Conservation (phyloP, 176 grass and related monocot genomes). For the Lolium multiflorum region DNA sequence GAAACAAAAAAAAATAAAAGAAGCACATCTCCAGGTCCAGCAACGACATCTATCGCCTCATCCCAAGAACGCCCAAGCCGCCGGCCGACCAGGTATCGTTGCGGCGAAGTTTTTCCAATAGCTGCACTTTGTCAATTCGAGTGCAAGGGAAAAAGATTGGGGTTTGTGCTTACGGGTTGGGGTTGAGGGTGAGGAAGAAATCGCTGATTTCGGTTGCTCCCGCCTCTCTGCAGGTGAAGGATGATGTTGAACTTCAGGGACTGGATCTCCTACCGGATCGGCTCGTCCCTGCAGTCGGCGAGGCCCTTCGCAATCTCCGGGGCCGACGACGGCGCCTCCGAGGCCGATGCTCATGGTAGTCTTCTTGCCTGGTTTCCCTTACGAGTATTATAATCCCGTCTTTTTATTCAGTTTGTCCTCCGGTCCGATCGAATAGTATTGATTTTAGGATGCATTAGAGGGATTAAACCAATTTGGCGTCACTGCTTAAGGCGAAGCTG, state of each 20-base stretch:
- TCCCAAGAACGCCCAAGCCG: not conserved
- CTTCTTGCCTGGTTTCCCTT: not conserved
- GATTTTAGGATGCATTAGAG: not conserved
- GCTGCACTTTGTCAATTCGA: not conserved
- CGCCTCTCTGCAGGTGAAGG: slow-evolving; percentile 1
- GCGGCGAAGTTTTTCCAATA: too few species aligned
- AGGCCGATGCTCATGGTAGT: slow-evolving; percentile 20
- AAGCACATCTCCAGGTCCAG: slow-evolving; percentile 19
- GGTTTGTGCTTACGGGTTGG: not conserved
- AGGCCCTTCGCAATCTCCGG: slow-evolving; percentile 58
- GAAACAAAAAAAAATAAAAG: not conserved
- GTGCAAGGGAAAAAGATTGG: not conserved
- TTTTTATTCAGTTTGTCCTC: not conserved
- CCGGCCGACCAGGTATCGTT: slow-evolving; percentile 34
- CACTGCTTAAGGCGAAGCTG: not conserved
- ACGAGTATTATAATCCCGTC: not conserved
- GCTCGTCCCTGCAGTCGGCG: slow-evolving; percentile 60
- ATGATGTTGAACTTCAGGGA: slow-evolving; percentile 70
- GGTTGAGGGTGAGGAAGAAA: not conserved
- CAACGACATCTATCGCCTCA: not conserved
- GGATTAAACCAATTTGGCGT: not conserved
- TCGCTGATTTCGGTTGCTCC: not conserved
- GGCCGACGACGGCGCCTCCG: slow-evolving; percentile 27
- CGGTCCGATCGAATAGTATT: not conserved
- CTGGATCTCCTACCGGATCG: slow-evolving; percentile 65